These are phyloP conservation scores for Bimuria novae-zelandiae DNA, from an alignment of 2,329 filamentous ascomycete genomes.

Conservation along the genomic window DNA sequence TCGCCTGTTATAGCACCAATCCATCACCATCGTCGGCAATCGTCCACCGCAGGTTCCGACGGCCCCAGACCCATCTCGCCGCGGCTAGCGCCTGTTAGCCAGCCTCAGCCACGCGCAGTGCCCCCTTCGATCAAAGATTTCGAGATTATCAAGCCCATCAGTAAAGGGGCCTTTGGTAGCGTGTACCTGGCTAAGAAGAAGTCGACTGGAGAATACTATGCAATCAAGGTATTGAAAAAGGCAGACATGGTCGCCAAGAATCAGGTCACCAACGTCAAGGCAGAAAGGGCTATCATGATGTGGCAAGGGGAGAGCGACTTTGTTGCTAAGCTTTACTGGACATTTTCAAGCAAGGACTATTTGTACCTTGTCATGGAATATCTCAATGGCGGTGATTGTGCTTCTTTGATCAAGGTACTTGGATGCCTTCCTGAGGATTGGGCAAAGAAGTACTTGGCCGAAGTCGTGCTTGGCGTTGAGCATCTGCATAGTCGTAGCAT, in stretches of 20 bases:
- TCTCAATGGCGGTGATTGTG: conserved; percentile 94
- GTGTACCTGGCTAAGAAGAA: conserved; percentile 99
- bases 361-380: conserved; percentile 99
- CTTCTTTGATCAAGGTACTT: conserved; percentile 91
- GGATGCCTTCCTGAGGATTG: conserved; percentile 93
- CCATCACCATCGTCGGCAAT: conserved; percentile 83
- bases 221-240: conserved; percentile 98
- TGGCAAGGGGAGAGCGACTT: conserved; percentile 99
- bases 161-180: conserved; percentile 96
- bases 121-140: conserved; percentile 99
- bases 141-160: conserved; percentile 99
- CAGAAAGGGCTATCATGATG: conserved; percentile 99
- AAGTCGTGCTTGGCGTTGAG: conserved; percentile 95
- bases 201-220: conserved; percentile 96
- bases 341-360: conserved; percentile 98
- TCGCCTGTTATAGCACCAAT: conserved; percentile 67
- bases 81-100: conserved; percentile 73
- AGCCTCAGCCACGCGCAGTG: conserved; percentile 83
- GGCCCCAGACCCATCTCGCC: conserved; percentile 76
- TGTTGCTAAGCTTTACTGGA: conserved; percentile 99
- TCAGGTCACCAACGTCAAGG: conserved; percentile 98
- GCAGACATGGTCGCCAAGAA: conserved; percentile 99
- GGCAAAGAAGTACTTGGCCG: conserved; percentile 96
- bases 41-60: conserved; percentile 81
- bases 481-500: conserved; percentile 93